Percentiles rank a stretch among this genome's conserved stretches.
These are phyloP conservation scores for Penicillium sp. DNA, from an alignment of 2,329 filamentous ascomycete species.

Conservation along the genomic window DNA sequence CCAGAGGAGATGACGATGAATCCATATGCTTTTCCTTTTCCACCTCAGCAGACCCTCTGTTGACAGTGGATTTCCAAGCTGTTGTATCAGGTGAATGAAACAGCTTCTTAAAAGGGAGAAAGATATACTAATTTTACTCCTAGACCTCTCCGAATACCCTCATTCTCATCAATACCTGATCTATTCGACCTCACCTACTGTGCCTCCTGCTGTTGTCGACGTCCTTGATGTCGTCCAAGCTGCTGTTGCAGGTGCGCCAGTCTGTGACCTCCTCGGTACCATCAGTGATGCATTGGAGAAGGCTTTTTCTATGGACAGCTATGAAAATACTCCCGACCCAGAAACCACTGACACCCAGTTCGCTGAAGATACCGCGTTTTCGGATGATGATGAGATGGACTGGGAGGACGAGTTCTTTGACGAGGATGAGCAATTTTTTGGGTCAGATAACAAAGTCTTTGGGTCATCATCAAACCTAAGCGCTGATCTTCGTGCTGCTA, in stretches of 20 bases:
- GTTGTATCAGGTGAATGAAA: constrained; percentile 35
- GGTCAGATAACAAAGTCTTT: not conserved
- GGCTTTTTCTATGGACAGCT: constrained; percentile 16
- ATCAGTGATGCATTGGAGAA: constrained; percentile 39
- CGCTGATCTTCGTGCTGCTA: constrained; percentile 59
- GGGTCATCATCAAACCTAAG: constrained; percentile 41
- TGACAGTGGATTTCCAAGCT: constrained; percentile 32
- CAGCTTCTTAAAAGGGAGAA: not conserved
- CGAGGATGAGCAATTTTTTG: constrained; percentile 15
- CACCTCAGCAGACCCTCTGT: constrained; percentile 21
- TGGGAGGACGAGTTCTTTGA: constrained; percentile 14
- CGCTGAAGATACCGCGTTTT: not conserved
- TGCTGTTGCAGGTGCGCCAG: constrained; percentile 38
- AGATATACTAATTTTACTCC: not conserved
- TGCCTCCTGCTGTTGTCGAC: constrained; percentile 24
- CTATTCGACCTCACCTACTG: constrained; percentile 47
- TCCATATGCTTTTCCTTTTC: constrained; percentile 62
- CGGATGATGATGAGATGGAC: constrained; percentile 14
- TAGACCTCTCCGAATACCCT: constrained; percentile 60
- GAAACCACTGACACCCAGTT: not conserved
- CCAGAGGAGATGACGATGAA: constrained; percentile 65
- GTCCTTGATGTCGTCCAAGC: constrained; percentile 47
- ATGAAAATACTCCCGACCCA: not conserved
- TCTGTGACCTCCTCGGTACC: constrained; percentile 48
- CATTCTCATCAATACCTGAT: constrained; percentile 55